Conservation (phyloP, 257 asterid genomes). For the Nicotiana tabacum region DNA sequence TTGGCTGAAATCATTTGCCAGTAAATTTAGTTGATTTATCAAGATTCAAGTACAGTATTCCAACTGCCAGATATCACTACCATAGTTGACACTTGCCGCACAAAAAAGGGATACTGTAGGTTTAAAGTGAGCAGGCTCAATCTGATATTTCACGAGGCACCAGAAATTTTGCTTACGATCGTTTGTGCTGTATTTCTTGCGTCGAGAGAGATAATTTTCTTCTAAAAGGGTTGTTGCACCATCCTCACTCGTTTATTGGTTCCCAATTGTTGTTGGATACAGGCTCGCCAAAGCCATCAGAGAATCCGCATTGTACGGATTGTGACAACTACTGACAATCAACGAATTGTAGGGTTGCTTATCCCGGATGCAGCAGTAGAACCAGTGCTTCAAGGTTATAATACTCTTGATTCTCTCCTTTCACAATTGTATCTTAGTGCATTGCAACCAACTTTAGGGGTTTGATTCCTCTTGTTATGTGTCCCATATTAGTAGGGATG, state of each 20-base stretch:
- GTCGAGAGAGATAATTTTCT: neutral
- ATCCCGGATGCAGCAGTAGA: constrained; percentile 94
- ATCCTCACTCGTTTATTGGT: neutral
- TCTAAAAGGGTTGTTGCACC: neutral
- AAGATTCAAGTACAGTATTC: neutral
- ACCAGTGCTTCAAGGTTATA: constrained; percentile 82
- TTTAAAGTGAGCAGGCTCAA: neutral
- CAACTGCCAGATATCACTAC: neutral
- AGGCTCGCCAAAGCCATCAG: constrained; percentile 81
- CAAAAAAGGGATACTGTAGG: neutral
- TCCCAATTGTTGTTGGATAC: constrained; percentile 13
- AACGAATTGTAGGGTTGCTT: constrained; percentile 78
- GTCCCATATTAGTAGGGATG: constrained; percentile 1
- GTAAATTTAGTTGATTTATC: neutral
- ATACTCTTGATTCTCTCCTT: neutral
- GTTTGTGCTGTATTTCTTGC: neutral
- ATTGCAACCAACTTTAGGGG: neutral
- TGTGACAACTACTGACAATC: constrained; percentile 78
- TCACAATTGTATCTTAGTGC: neutral
- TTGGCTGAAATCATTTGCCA: neutral
- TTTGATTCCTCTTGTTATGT: neutral
- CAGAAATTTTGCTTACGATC: neutral
- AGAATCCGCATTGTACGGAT: constrained; percentile 80
- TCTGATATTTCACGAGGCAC: neutral
- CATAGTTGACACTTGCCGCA: neutral